Evolutionary conservation across 139 green algal species (phyloP).

Genomic region (Chlorella ohadii): DNA sequence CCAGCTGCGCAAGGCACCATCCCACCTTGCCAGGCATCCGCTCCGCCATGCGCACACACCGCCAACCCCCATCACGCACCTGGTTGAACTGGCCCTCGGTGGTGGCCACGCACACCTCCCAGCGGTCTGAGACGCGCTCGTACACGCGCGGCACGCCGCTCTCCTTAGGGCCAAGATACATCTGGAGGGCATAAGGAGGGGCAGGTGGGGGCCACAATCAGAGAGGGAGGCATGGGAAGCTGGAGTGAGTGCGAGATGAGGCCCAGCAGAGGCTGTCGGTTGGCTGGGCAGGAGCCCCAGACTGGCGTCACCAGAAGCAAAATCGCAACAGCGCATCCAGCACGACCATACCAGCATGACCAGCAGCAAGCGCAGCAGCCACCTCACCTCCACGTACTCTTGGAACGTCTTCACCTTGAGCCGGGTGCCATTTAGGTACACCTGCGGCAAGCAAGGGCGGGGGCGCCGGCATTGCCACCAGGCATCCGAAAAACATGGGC

Average conservation of each 20-base stretch:
- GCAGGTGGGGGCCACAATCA: no score
- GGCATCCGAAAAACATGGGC: no score
- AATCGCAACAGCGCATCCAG: no score
- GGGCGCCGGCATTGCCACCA: not conserved
- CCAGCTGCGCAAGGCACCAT: no score
- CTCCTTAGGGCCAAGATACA: constrained; percentile 88
- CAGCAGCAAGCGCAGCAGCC: no score
- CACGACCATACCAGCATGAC: no score
- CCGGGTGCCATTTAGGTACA: constrained; percentile 88
- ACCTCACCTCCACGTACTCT: constrained; percentile 92
- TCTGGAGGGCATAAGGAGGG: no score
- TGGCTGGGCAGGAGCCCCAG: no score
- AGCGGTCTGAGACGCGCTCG: constrained; percentile 91
- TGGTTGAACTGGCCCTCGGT: constrained; percentile 95
- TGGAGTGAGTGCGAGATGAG: no score
- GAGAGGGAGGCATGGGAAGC: no score
- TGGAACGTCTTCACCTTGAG: constrained; percentile 92
- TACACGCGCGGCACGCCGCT: constrained; percentile 80
- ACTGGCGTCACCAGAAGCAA: no score
- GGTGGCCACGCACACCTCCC: constrained; percentile 92
- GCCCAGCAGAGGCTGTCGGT: no score
- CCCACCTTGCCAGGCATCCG: not conserved
- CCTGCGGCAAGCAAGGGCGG: constrained; percentile 50
- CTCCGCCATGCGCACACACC: not conserved
- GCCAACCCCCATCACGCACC: constrained; percentile 60